phyloP scores from a whole-genome alignment of 768 basidiomycete genomes.

The Leccinum uliginosum region DNA sequence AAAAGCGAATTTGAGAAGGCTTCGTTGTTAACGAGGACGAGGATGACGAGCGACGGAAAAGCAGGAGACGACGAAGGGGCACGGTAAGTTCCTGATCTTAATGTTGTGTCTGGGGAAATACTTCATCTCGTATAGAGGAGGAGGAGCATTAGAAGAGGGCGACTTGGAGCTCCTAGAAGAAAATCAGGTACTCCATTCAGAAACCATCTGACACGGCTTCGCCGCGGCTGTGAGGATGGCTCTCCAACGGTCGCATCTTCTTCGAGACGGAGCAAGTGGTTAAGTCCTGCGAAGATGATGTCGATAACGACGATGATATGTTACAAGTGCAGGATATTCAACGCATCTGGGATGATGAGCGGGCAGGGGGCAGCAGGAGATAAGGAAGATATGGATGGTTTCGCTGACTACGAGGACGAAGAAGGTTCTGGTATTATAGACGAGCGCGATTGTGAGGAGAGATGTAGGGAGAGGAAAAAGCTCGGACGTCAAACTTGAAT shows the following conservation, averaged over 20 bases:
- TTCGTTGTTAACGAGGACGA: conserved; percentile 94
- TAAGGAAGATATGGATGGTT: conserved; percentile 66
- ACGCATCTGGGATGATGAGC: conserved; percentile 77
- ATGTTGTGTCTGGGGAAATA: conserved; percentile 3
- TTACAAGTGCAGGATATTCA: conserved; percentile 57
- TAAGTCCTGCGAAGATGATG: conserved; percentile 76
- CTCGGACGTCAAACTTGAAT: conserved; percentile 56
- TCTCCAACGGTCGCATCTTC: conserved; percentile 63
- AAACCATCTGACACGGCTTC: conserved; percentile 67
- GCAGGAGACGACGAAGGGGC: conserved; percentile 64
- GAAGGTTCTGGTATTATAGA: conserved; percentile 77
- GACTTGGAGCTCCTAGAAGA: conserved; percentile 79
- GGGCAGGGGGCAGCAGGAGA: conserved; percentile 41
- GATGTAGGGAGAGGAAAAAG: conserved; percentile 59
- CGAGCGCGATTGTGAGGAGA: conserved; percentile 71
- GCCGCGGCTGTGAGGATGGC: conserved; percentile 68
- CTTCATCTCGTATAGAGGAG: conserved; percentile 32
- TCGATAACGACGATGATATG: conserved; percentile 49
- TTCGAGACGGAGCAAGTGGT: conserved; percentile 54
- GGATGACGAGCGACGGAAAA: conserved; percentile 63
- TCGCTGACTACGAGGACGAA: conserved; percentile 75
- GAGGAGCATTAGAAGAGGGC: conserved; percentile 75
- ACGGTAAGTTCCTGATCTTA: conserved; percentile 33
- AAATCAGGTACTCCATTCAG: conserved; percentile 79
- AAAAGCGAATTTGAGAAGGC: conserved; percentile 70